phyloP scores from a whole-genome alignment of 768 basidiomycete genomes.

The Calocera viscosa region DNA sequence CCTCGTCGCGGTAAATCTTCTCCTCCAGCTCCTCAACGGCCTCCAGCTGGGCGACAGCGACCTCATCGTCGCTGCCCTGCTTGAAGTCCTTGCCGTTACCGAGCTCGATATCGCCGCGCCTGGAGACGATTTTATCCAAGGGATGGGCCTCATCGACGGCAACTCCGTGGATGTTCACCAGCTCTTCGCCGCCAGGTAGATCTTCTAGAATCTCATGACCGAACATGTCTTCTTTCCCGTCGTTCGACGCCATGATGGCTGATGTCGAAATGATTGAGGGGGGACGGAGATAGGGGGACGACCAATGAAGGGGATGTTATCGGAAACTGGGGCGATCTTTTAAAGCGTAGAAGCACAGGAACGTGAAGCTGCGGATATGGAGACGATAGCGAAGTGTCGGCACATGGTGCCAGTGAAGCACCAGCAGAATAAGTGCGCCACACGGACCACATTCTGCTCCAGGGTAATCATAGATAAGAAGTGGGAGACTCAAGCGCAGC shows the following conservation, averaged over 20 bases:
- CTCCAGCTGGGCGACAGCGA: slow-evolving; percentile 4
- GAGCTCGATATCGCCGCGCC: not conserved
- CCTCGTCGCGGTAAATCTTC: slow-evolving; percentile 1
- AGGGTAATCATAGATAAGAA: slow-evolving; percentile 1
- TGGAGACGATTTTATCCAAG: not conserved
- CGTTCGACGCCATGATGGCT: not conserved
- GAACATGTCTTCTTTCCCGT: not conserved
- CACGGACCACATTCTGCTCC: not conserved
- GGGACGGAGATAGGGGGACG: not conserved
- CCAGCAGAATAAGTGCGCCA: not conserved
- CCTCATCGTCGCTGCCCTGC: not conserved
- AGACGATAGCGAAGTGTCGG: not conserved
- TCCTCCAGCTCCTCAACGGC: slow-evolving; percentile 2
- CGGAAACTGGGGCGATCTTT: not conserved
- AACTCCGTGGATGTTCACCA: not conserved
- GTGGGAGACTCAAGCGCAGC: not conserved
- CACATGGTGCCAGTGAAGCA: slow-evolving; percentile 9
- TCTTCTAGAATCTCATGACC: not conserved
- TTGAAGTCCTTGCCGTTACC: not conserved
- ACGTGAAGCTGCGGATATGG: not conserved
- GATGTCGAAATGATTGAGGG: not conserved
- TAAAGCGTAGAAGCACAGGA: not conserved
- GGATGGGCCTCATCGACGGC: slow-evolving; percentile 2
- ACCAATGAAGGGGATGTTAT: not conserved
- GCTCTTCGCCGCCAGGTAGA: not conserved